Base-by-base conservation (phyloP, 2,329 filamentous ascomycete genomes). In the Exophiala mesophila region DNA sequence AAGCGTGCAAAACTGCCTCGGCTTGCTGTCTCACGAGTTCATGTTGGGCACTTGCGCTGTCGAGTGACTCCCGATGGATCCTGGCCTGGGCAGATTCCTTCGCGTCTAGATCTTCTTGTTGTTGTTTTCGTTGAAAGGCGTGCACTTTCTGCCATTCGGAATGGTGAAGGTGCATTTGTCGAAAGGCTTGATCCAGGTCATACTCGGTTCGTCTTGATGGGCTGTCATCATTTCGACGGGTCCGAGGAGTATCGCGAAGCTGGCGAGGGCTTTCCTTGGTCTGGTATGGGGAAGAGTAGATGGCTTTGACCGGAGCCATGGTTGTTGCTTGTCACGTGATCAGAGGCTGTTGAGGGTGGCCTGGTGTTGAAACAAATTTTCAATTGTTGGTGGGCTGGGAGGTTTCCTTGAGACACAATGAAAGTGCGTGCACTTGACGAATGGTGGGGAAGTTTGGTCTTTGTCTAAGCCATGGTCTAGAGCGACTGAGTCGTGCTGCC, bases 21-120 rank as follows among this genome's bases (percentile, higher is more conserved):
- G 77, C 77, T 36, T 72, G 69, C 39, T 70, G 64, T 33, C 71
- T 72, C 8, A 90, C 74, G 19, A 76, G 72, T 26, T 84, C 76
- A 59, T 88, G 85, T 56, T 83, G 76, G 10, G 71, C 70, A 36
- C 78, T 77, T 3, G 82, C 82, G 34, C 76, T 74, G 33, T 76
- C 76, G 12, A 90, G 73, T 10, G 83, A 82, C 53, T 80, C 75
- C 44, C 74, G 72, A 58, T 87, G 82, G 41, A 70, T 71, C 36
- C 75, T 68, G 57, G 82, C 80, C 23, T 74, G 76, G 50, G 85
- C 80, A 24, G 76, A 73, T 21, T 77, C 72, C 38, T 79, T 75
- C 29, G 70, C 69, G 45, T 88, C 80, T 19, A 86, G 74, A 17
- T 70, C 73, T 16, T 78, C 73, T 30, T 78, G 69, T 46, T 77